A percentile compares a stretch with the other conserved stretches of the same genome.
Conservation (phyloP, 768 basidiomycete genomes). For the Nidularia sp. region DNA sequence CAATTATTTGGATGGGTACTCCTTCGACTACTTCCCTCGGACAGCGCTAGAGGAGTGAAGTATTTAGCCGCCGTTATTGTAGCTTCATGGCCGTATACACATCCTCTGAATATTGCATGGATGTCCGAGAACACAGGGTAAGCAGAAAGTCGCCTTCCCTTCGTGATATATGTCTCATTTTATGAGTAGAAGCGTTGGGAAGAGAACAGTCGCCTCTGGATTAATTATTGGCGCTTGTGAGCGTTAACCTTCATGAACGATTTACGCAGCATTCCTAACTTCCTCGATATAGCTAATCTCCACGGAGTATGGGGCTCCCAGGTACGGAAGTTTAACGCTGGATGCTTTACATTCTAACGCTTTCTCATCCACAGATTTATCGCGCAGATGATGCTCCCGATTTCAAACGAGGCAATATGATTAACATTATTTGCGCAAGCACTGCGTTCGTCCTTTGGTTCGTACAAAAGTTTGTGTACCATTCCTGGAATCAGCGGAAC, state of each 20-base stretch:
- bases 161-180: background rate
- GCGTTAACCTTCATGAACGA: constrained; percentile 3
- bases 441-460: constrained; percentile 28
- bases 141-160: background rate
- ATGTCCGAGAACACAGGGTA: constrained; percentile 34
- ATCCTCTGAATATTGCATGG: constrained; percentile 35
- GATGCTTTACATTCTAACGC: background rate
- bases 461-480: constrained; percentile 24
- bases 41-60: constrained; percentile 21
- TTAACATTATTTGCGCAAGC: constrained; percentile 29
- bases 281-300: constrained; percentile 13
- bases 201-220: constrained; percentile 29
- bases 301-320: constrained; percentile 27
- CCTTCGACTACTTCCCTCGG: constrained; percentile 22
- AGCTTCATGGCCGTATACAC: constrained; percentile 32
- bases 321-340: constrained; percentile 1
- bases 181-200: constrained; percentile 21
- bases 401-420: constrained; percentile 28
- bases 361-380: constrained; percentile 19
- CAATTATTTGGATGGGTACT: constrained; percentile 32
- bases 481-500: constrained; percentile 19
- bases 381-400: constrained; percentile 31
- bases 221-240: constrained; percentile 26
- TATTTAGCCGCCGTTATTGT: constrained; percentile 30
- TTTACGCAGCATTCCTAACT: too few relatives aligned